A percentile compares a stretch with the other conserved stretches of the same genome.
phyloP scores from a whole-genome alignment of 495 filamentous ascomycete species.

The Xylaria castorea region DNA sequence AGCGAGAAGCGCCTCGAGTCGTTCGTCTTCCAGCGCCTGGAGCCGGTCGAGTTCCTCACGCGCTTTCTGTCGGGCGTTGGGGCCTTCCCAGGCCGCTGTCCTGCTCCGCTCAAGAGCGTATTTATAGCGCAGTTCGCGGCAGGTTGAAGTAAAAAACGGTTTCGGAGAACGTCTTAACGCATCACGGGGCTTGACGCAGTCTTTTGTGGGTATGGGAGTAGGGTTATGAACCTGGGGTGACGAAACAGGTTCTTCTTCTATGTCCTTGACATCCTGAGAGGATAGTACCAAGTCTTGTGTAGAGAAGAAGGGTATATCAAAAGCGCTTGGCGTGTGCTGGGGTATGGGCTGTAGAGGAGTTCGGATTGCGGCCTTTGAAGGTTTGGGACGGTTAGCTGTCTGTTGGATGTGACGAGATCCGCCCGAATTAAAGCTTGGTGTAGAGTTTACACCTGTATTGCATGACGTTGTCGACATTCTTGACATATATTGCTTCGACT shows the following conservation, averaged over 20 bases:
- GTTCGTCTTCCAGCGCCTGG: conserved; percentile 29
- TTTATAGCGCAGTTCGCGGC: conserved; percentile 28
- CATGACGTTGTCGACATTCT: not conserved
- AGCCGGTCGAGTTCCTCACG: conserved; percentile 28
- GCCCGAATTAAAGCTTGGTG: not conserved
- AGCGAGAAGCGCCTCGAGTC: conserved; percentile 12
- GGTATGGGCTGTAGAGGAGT: conserved; percentile 3
- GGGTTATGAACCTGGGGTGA: conserved; percentile 20
- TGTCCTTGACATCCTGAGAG: conserved; percentile 55
- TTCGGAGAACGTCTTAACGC: conserved; percentile 28
- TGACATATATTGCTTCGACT: not conserved
- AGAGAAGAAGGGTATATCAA: conserved; percentile 45
- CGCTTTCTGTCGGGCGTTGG: conserved; percentile 24
- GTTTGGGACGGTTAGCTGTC: not conserved
- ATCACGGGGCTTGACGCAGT: not conserved
- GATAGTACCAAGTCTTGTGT: conserved; percentile 55
- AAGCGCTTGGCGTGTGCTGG: conserved; percentile 12
- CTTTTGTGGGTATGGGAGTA: conserved; percentile 12
- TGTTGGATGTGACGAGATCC: not conserved
- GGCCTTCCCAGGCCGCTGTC: conserved; percentile 33
- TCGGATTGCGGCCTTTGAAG: not conserved
- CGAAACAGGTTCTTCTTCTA: conserved; percentile 40
- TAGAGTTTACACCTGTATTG: not conserved
- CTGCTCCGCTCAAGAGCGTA: conserved; percentile 32
- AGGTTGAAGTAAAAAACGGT: conserved; percentile 31